Conservation (phyloP, 2,329 filamentous ascomycete species). For the Keithomyces neogunnii region DNA sequence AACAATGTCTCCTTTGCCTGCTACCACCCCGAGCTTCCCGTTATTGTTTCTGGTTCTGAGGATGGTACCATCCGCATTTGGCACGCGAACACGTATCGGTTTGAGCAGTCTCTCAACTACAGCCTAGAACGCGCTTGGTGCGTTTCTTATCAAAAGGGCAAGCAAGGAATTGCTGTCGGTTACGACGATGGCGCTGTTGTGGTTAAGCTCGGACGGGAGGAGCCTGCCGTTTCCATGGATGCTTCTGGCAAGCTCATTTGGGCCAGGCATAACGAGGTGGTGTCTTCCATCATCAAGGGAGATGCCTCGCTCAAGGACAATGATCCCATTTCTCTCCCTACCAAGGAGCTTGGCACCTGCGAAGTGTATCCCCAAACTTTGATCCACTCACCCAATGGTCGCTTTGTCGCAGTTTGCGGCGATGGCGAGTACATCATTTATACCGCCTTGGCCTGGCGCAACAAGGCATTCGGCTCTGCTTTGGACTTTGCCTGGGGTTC, state of each 20-base stretch:
- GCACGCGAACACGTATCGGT: slow-evolving; percentile 94
- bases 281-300: slow-evolving; percentile 89
- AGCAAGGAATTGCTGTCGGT: slow-evolving; percentile 89
- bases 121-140: slow-evolving; percentile 96
- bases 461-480: slow-evolving; percentile 93
- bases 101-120: slow-evolving; percentile 95
- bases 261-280: slow-evolving; percentile 90
- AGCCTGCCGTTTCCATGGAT: slow-evolving; percentile 97
- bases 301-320: slow-evolving; percentile 83
- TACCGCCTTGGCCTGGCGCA: slow-evolving; percentile 90
- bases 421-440: slow-evolving; percentile 99
- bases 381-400: slow-evolving; percentile 89
- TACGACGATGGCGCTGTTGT: slow-evolving; percentile 98
- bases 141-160: slow-evolving; percentile 88
- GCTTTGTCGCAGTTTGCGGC: slow-evolving; percentile 73
- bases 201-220: slow-evolving; percentile 93
- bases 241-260: slow-evolving; percentile 91
- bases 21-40: slow-evolving; percentile 92
- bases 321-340: slow-evolving; percentile 73
- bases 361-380: slow-evolving; percentile 95
- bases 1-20: slow-evolving; percentile 98
- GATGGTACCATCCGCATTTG: slow-evolving; percentile 97
- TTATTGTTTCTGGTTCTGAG: slow-evolving; percentile 96
- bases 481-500: slow-evolving; percentile 95
- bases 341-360: slow-evolving; percentile 91